These are phyloP conservation scores for Termitomyces eurrhizus DNA, from an alignment of 768 basidiomycete genomes.

Conservation along the genomic window DNA sequence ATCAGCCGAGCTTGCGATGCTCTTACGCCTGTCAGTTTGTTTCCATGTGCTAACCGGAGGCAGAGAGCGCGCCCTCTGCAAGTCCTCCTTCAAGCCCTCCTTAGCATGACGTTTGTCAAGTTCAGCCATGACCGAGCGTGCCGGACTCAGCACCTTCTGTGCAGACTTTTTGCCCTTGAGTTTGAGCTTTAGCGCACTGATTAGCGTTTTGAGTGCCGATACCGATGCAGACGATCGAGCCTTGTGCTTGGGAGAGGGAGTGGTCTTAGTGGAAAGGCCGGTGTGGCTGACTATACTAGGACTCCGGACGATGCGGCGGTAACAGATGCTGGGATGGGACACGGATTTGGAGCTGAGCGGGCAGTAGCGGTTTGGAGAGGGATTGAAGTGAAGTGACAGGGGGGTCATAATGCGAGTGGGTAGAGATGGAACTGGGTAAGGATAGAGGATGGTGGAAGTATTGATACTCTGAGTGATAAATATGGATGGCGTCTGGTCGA, in stretches of 20 bases:
- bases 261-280: conserved; percentile 4
- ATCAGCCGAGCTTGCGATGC: neutral
- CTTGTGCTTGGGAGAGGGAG: conserved; percentile 8
- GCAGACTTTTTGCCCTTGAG: neutral
- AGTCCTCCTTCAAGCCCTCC: neutral
- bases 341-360: neutral
- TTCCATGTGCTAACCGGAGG: neutral
- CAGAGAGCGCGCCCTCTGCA: conserved; percentile 6
- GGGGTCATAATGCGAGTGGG: neutral
- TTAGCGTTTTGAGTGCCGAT: conserved; percentile 5
- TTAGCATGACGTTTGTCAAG: neutral
- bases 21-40: neutral
- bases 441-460: neutral
- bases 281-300: neutral
- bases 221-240: conserved; percentile 8
- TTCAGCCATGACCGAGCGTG: neutral
- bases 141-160: neutral
- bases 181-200: conserved; percentile 4
- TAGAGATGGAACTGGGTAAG: neutral
- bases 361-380: neutral
- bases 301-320: neutral
- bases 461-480: neutral
- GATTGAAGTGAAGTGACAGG: neutral
- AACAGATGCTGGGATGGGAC: neutral
- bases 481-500: neutral